Evolutionary conservation across 768 basidiomycete genomes (phyloP).

Genomic region (Tremella fuciformis): DNA sequence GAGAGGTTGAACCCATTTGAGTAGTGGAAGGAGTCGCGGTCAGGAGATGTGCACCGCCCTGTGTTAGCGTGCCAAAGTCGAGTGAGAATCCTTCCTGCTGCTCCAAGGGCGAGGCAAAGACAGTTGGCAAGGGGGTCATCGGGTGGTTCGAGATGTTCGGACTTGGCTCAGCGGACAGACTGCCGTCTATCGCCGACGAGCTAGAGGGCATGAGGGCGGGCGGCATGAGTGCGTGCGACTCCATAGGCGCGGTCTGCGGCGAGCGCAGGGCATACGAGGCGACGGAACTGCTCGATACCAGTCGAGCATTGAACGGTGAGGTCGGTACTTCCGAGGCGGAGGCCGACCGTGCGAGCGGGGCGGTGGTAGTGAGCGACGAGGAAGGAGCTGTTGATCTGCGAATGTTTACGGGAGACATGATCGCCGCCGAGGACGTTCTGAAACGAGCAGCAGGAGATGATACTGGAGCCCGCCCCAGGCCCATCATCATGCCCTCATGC

Average conservation of each 20-base stretch:
- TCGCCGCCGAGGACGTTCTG: background rate
- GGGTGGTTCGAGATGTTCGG: background rate
- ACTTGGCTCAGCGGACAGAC: background rate
- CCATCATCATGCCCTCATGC: slow-evolving; percentile 2
- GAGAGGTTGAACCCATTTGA: no score
- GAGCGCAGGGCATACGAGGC: background rate
- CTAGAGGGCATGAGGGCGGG: background rate
- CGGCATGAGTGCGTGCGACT: slow-evolving; percentile 4
- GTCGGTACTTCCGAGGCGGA: slow-evolving; percentile 2
- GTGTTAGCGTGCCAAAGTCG: background rate
- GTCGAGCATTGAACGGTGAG: background rate
- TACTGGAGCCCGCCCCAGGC: background rate
- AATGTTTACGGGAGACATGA: background rate
- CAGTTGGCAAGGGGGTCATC: background rate
- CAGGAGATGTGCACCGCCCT: no score
- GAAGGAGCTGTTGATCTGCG: slow-evolving; percentile 2
- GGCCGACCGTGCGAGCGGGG: background rate
- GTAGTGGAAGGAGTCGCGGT: no score
- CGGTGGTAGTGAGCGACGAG: slow-evolving; percentile 1
- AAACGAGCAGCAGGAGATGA: no score
- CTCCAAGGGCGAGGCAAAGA: slow-evolving; percentile 3
- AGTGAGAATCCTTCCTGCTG: background rate
- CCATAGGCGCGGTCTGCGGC: background rate
- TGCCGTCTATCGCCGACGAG: background rate
- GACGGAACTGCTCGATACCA: background rate